Evolutionary conservation across 805 yeast genomes (phyloP).

Genomic region (Wickerhamiella galacta): DNA sequence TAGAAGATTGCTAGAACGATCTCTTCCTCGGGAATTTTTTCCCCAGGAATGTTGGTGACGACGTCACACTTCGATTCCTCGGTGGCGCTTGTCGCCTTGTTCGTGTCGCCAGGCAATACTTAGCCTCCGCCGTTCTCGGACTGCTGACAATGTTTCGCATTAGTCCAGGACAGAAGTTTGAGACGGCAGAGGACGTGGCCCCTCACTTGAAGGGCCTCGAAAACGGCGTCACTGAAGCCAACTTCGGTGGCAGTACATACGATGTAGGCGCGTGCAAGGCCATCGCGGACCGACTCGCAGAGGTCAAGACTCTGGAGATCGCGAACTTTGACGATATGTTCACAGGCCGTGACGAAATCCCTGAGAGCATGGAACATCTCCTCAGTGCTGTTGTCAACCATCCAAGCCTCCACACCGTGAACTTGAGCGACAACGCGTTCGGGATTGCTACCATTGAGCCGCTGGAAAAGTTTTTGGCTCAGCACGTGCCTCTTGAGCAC

Average conservation of each 20-base stretch:
- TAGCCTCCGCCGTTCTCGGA: too few species aligned
- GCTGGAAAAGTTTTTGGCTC: constrained; percentile 56
- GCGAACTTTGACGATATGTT: constrained; percentile 76
- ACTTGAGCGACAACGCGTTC: constrained; percentile 88
- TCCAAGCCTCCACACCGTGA: constrained; percentile 51
- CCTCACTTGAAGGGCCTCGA: constrained; percentile 47
- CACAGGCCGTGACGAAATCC: constrained; percentile 93
- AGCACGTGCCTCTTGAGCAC: constrained; percentile 69
- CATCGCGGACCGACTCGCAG: constrained; percentile 38
- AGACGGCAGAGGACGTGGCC: constrained; percentile 52
- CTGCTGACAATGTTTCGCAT: constrained; percentile 3
- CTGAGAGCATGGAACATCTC: constrained; percentile 55
- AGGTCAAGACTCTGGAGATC: constrained; percentile 31
- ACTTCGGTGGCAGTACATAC: constrained; percentile 84
- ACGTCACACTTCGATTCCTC: too few species aligned
- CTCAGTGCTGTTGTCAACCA: constrained; percentile 59
- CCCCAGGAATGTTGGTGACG: too few species aligned
- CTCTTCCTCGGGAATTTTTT: too few species aligned
- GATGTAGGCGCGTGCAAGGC: constrained; percentile 77
- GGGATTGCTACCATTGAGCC: constrained; percentile 92
- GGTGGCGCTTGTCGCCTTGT: too few species aligned
- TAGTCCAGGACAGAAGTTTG: constrained; percentile 33
- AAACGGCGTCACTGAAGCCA: constrained; percentile 36
- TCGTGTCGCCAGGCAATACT: too few species aligned
- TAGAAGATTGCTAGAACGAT: too few species aligned